These are phyloP conservation scores for Trypanosoma lewisi DNA, from an alignment of 208 protist species.

Conservation along the genomic window DNA sequence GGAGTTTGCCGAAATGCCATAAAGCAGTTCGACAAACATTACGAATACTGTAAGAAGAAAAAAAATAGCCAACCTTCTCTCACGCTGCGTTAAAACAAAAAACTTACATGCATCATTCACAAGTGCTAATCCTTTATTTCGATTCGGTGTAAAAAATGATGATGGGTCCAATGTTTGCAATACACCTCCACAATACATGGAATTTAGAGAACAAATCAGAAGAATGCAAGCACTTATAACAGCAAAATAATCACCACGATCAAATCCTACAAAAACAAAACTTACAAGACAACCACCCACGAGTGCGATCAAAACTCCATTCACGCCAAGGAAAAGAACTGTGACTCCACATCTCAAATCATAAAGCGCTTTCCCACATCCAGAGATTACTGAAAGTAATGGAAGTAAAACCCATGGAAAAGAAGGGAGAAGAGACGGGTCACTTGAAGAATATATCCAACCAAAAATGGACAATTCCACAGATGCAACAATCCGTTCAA, in stretches of 20 bases:
- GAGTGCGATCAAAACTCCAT: constrained; percentile 5
- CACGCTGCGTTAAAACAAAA: constrained; percentile 29
- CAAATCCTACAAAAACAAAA: neutral
- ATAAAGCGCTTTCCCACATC: constrained; percentile 16
- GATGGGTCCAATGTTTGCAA: constrained; percentile 4
- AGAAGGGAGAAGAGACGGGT: neutral
- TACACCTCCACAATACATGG: neutral
- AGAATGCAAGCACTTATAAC: neutral
- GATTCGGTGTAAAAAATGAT: constrained; percentile 1
- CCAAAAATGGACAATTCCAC: constrained; percentile 8
- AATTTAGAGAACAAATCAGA: constrained; percentile 8
- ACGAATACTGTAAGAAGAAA: constrained; percentile 64
- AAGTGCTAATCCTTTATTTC: constrained; percentile 9
- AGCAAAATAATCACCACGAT: neutral
- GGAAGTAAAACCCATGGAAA: constrained; percentile 19
- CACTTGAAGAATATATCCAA: neutral
- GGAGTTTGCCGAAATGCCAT: constrained; percentile 74
- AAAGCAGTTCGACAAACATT: constrained; percentile 85
- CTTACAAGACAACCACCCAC: neutral
- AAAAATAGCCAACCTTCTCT: constrained; percentile 66
- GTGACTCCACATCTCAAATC: neutral
- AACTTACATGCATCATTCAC: constrained; percentile 10
- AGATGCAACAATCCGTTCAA: constrained; percentile 11
- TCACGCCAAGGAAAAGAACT: neutral
- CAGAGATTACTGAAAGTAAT: constrained; percentile 10